phyloP scores from a whole-genome alignment of 345 rosid species.

The Excoecaria cochinchinensis region DNA sequence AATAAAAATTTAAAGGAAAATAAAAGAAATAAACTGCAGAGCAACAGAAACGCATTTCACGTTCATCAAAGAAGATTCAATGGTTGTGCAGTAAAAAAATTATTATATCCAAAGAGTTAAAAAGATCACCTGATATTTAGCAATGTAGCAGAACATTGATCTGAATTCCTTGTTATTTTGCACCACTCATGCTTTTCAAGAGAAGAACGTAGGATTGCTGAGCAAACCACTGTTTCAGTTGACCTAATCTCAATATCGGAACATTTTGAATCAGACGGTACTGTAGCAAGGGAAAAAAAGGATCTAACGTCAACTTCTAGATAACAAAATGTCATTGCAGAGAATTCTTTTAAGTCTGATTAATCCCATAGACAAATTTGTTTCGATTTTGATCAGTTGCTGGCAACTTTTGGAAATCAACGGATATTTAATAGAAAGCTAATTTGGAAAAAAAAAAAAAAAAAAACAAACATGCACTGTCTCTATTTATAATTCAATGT shows the following conservation, averaged over 20 bases:
- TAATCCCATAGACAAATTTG: background rate
- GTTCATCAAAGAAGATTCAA: background rate
- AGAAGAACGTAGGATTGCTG: conserved; percentile 52
- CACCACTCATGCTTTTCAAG: conserved; percentile 67
- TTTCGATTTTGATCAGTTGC: background rate
- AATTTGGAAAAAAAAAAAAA: background rate
- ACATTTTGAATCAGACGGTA: conserved; percentile 57
- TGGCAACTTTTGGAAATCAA: background rate
- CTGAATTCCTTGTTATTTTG: conserved; percentile 61
- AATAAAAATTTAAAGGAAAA: background rate
- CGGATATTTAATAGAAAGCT: background rate
- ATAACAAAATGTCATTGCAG: background rate
- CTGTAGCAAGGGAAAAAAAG: conserved; percentile 40
- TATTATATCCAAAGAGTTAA: background rate
- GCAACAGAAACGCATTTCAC: background rate
- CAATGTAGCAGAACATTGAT: conserved; percentile 53
- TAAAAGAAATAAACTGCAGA: background rate
- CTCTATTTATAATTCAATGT: background rate
- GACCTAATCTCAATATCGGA: conserved; percentile 64
- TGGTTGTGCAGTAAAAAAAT: background rate
- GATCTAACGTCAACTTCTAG: background rate
- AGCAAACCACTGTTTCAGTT: conserved; percentile 53
- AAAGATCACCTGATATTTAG: conserved; percentile 60
- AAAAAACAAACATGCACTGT: background rate
- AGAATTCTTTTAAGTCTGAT: background rate